phyloP scores from a whole-genome alignment of 176 grass and related monocot genomes.

The Eragrostis curvula region DNA sequence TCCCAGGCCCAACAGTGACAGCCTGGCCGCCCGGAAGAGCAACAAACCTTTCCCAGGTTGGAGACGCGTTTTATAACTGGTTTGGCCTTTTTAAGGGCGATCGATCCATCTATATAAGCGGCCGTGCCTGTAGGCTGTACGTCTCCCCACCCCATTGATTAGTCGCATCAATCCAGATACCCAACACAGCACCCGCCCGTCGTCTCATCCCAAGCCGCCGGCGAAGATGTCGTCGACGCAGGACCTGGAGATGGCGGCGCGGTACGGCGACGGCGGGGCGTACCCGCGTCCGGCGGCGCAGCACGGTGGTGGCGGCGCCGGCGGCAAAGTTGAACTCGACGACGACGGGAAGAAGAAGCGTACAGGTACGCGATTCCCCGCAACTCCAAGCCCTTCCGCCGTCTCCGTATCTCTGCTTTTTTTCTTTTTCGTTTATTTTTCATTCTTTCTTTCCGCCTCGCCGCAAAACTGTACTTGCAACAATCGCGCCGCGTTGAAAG shows the following conservation, averaged over 20 bases:
- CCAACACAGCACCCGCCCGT: not conserved
- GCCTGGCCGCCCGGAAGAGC: too few species aligned
- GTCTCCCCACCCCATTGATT: too few species aligned
- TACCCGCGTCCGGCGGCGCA: not conserved
- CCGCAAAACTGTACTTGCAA: too few species aligned
- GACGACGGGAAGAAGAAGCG: conserved; percentile 82
- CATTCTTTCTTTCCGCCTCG: rapidly evolving
- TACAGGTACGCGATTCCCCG: conserved; percentile 34
- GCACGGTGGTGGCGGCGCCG: conserved; percentile 5
- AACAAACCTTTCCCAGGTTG: too few species aligned
- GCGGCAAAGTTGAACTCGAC: conserved; percentile 40
- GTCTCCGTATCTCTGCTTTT: not conserved
- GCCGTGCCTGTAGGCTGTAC: too few species aligned
- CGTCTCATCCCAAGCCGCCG: not conserved
- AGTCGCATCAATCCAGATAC: too few species aligned
- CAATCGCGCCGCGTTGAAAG: too few species aligned
- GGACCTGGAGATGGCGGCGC: not conserved
- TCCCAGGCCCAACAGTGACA: too few species aligned
- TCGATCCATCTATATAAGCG: too few species aligned
- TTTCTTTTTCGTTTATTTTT: not conserved
- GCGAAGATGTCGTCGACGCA: not conserved
- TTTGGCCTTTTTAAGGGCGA: too few species aligned
- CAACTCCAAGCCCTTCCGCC: not conserved
- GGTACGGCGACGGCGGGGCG: not conserved
- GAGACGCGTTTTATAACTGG: too few species aligned